These are phyloP conservation scores for Tulasnella sp. DNA, from an alignment of 768 basidiomycete species.

Conservation along the genomic window DNA sequence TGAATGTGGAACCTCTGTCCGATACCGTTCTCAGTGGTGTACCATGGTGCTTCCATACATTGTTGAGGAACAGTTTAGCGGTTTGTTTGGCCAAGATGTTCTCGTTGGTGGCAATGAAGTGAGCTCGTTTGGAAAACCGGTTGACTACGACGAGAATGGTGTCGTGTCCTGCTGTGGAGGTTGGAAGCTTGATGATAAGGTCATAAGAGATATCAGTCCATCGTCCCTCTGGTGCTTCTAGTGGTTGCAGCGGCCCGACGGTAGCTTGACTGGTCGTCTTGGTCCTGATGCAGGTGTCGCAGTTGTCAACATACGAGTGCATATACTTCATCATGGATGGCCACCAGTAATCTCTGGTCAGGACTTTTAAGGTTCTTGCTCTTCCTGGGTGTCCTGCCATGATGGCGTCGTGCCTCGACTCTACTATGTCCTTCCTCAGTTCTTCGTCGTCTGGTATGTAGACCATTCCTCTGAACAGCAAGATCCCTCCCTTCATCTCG, in stretches of 20 bases:
- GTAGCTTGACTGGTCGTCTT: too few species aligned
- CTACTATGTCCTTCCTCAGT: too few species aligned
- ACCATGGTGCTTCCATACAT: background rate
- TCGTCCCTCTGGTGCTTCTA: too few species aligned
- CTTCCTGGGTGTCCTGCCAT: slow-evolving; percentile 16
- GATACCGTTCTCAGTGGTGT: background rate
- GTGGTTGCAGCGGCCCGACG: too few species aligned
- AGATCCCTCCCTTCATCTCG: too few species aligned
- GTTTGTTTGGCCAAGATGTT: background rate
- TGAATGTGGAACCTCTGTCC: background rate
- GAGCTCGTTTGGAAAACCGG: background rate
- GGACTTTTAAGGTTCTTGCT: slow-evolving; percentile 18
- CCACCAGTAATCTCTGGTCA: slow-evolving; percentile 22
- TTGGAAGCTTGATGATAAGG: too few species aligned
- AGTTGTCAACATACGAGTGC: too few species aligned
- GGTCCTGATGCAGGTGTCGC: too few species aligned
- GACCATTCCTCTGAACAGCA: too few species aligned
- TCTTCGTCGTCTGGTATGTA: too few species aligned
- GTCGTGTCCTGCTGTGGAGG: background rate
- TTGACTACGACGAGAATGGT: background rate
- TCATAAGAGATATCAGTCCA: too few species aligned
- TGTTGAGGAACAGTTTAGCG: background rate
- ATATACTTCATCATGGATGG: background rate
- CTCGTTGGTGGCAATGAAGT: background rate
- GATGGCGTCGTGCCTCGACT: too few species aligned